These are phyloP conservation scores for Phytophthora podocarpi DNA, from an alignment of 352 stramenopile genomes.

Conservation along the genomic window DNA sequence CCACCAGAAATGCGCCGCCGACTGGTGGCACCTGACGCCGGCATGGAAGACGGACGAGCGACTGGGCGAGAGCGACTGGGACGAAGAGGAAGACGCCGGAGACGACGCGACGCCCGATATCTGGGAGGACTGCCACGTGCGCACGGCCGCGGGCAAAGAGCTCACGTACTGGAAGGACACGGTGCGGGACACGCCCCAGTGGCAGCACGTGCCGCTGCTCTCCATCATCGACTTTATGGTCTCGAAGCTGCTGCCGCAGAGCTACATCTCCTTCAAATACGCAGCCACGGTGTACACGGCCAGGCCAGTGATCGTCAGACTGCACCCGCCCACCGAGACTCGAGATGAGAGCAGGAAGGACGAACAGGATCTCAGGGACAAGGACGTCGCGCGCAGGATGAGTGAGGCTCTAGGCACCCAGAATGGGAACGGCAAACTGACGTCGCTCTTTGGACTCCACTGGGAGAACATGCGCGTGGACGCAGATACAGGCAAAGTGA, in stretches of 20 bases:
- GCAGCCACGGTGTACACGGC: conserved; percentile 58
- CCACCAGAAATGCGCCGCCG: conserved; percentile 53
- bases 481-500: conserved; percentile 32
- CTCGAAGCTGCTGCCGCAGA: conserved; percentile 53
- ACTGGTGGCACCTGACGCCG: conserved; percentile 60
- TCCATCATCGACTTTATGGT: conserved; percentile 63
- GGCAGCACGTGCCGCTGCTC: conserved; percentile 54
- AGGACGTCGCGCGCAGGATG: conserved; percentile 33
- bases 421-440: conserved; percentile 42
- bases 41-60: conserved; percentile 43
- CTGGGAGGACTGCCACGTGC: conserved; percentile 52
- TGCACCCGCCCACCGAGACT: conserved; percentile 31
- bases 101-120: conserved; percentile 16
- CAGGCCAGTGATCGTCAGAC: conserved; percentile 49
- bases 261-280: conserved; percentile 68
- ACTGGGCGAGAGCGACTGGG: conserved; percentile 49
- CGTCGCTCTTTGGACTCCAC: conserved; percentile 64
- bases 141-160: conserved; percentile 25
- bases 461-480: conserved; percentile 64
- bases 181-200: conserved; percentile 47
- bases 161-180: conserved; percentile 48
- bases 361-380: conserved; percentile 17
- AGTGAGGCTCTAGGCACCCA: conserved; percentile 24
- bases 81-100: conserved; percentile 38
- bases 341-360: conserved; percentile 2